A percentile compares a stretch with the other conserved stretches of the same genome.
Conservation (phyloP, 768 basidiomycete genomes). For the Auricularia auricula-judae region DNA sequence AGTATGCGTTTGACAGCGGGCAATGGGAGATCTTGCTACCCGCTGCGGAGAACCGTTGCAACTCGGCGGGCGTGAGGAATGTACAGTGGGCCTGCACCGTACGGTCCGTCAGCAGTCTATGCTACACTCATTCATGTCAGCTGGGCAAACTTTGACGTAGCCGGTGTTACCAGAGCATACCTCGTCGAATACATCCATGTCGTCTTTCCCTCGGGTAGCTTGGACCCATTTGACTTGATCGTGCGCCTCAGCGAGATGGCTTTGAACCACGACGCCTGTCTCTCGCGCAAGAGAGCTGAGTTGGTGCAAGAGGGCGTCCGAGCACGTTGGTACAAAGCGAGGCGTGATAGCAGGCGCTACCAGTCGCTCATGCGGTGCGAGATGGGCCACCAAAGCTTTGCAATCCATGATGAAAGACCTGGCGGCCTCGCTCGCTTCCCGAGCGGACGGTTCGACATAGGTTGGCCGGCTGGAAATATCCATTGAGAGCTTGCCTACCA, state of each 20-base stretch:
- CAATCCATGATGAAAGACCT: slow-evolving; percentile 47
- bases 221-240: slow-evolving; percentile 70
- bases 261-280: slow-evolving; percentile 51
- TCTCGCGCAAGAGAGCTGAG: slow-evolving; percentile 44
- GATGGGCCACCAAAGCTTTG: slow-evolving; percentile 23
- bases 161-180: slow-evolving; percentile 23
- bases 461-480: slow-evolving; percentile 62
- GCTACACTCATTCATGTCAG: slow-evolving; percentile 25
- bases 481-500: slow-evolving; percentile 89
- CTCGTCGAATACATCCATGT: slow-evolving; percentile 65
- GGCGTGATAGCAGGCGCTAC: slow-evolving; percentile 81
- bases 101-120: slow-evolving; percentile 45
- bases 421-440: slow-evolving; percentile 39
- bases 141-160: neutral
- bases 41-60: slow-evolving; percentile 35
- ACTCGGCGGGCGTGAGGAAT: slow-evolving; percentile 44
- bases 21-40: slow-evolving; percentile 74
- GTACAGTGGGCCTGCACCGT: slow-evolving; percentile 88
- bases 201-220: slow-evolving; percentile 45
- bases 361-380: slow-evolving; percentile 37
- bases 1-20: slow-evolving; percentile 82
- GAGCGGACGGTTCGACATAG: slow-evolving; percentile 47
- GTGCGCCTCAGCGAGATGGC: slow-evolving; percentile 71
- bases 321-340: slow-evolving; percentile 83
- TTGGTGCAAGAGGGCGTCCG: slow-evolving; percentile 52